Evolutionary conservation across 768 basidiomycete genomes (phyloP), one percentile per base, ranked within the genome.

Genomic region (Amanita fuliginea): DNA sequence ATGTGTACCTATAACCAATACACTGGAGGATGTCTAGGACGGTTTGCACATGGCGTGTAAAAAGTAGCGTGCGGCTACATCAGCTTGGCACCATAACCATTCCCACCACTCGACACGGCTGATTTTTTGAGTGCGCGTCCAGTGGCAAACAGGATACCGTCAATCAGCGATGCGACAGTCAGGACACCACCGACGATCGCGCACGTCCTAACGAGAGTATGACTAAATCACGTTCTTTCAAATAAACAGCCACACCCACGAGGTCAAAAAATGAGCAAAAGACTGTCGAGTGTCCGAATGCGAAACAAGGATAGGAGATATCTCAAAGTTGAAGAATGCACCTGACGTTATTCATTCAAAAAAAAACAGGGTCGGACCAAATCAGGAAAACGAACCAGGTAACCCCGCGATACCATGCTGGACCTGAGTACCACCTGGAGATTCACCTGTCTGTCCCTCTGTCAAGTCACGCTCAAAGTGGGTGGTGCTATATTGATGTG

Each of bases 131-230:
- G 61, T 41, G 74, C 76, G 53, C 81, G 79, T 46, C 78, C 75
- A 28, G 92, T 85, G 13, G 84, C 86, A 62, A 95, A 97, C 51
- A 96, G 75, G 45, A 88, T 69, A 53, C 86, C 79, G 64, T 98
- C 96, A 46, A 97, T 56, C 11, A 99, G 68, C 0, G 87, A 85
- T 14, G 93, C 94, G 16, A 99, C 84, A 4, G 96, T 99, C 53
- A 99, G 69, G 3, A 98, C 94, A 57, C 96, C 96, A 56, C 96
- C 96, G 24, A 99, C 84, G 59, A 99, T 97, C 2, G 96, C 96
- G 62, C 93, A 96, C 21, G 93, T 94, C 54, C 93, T 96, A 58
- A 32, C 3, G 18, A 30, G 47, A 14, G 21, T 32, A 46, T 13
- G 46, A 49, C 22, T 34, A 19, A 44, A 24, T 52, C 28, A 11